Percentiles rank a stretch among this genome's conserved stretches.
These are phyloP conservation scores for Tetrapyrgos nigripes DNA, from an alignment of 1,284 basidiomycete genomes.

Conservation along the genomic window DNA sequence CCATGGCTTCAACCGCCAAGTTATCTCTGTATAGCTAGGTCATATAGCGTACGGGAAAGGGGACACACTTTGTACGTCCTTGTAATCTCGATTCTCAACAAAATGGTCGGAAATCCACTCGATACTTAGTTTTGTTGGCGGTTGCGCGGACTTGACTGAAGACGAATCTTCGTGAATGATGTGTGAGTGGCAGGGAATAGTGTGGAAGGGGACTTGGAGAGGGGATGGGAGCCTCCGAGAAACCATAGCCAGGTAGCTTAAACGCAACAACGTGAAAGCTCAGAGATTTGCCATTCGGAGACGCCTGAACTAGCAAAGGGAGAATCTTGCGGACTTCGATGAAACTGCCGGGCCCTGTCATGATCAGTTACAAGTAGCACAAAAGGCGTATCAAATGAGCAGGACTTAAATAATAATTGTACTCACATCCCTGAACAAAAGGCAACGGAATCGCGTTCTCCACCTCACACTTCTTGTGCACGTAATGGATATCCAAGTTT, in stretches of 20 bases:
- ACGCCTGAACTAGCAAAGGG: slow-evolving; percentile 50
- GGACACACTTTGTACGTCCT: too few species aligned
- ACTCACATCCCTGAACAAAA: slow-evolving; percentile 55
- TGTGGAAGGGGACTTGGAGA: too few species aligned
- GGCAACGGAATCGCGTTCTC: slow-evolving; percentile 49
- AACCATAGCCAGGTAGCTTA: slow-evolving; percentile 62
- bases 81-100: too few species aligned
- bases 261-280: slow-evolving; percentile 64
- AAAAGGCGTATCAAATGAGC: slow-evolving; percentile 30
- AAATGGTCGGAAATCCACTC: too few species aligned
- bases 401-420: not conserved
- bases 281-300: slow-evolving; percentile 45
- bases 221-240: slow-evolving; percentile 54
- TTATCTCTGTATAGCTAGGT: too few species aligned
- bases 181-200: too few species aligned
- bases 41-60: too few species aligned
- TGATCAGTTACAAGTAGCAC: not conserved
- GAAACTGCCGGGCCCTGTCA: slow-evolving; percentile 65
- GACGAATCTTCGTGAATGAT: too few species aligned
- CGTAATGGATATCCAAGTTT: slow-evolving; percentile 12
- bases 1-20: too few species aligned
- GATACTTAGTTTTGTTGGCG: too few species aligned
- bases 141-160: too few species aligned
- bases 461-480: slow-evolving; percentile 29
- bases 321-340: slow-evolving; percentile 60